A percentile compares a stretch with the other conserved stretches of the same genome.
These are phyloP conservation scores for Spatholobus suberectus DNA, from an alignment of 306 rosid species.

Conservation along the genomic window DNA sequence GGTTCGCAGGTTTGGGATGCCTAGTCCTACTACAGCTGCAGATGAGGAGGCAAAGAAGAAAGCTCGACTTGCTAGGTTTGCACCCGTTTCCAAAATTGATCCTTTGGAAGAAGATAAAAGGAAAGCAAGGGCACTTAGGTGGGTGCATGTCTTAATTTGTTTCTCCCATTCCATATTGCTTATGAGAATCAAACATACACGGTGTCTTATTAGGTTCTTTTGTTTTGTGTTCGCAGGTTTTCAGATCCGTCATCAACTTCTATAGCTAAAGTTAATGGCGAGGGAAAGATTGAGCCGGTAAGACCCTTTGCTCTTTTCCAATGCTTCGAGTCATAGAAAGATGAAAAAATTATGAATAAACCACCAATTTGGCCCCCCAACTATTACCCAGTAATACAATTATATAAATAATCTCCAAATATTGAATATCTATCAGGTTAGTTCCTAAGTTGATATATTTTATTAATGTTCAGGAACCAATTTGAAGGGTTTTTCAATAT, in stretches of 20 bases:
- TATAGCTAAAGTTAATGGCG: conserved; percentile 57
- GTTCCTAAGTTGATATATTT: too few relatives aligned
- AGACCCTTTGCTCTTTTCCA: conserved; percentile 34
- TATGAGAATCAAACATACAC: not conserved
- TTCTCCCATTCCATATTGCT: not conserved
- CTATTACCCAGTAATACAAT: too few relatives aligned
- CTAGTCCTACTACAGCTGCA: conserved; percentile 55
- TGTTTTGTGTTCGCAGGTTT: conserved; percentile 61
- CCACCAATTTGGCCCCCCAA: too few relatives aligned
- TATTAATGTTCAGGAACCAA: too few relatives aligned
- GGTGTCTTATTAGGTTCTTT: conserved; percentile 8
- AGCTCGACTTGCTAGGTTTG: conserved; percentile 84
- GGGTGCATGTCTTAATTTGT: conserved; percentile 41
- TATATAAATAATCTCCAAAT: too few relatives aligned
- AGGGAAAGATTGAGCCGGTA: conserved; percentile 69
- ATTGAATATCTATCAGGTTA: too few relatives aligned
- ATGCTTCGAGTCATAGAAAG: not conserved
- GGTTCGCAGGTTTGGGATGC: conserved; percentile 73
- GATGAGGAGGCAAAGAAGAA: conserved; percentile 78
- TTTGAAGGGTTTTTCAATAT: too few relatives aligned
- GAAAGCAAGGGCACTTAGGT: conserved; percentile 91
- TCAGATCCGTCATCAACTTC: conserved; percentile 54
- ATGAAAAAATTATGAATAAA: too few relatives aligned
- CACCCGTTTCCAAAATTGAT: conserved; percentile 63
- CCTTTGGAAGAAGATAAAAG: conserved; percentile 78